Evolutionary conservation across 805 yeast genomes (phyloP).

Genomic region (Metschnikowia baotianmanensis): DNA sequence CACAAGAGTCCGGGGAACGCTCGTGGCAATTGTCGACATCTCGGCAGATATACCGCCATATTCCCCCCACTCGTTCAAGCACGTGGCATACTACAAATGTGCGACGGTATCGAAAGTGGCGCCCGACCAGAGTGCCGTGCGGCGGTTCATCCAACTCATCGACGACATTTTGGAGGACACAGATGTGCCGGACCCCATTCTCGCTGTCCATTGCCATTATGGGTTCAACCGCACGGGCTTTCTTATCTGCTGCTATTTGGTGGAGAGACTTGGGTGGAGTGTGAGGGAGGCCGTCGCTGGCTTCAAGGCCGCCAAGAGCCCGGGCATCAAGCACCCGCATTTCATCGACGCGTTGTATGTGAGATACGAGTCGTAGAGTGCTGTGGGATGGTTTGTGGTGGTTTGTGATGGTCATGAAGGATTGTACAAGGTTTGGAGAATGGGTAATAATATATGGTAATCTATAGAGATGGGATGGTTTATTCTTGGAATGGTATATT

Average conservation of each 20-base stretch:
- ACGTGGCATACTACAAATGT: constrained; percentile 62
- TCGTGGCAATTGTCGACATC: constrained; percentile 64
- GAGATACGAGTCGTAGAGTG: constrained; percentile 49
- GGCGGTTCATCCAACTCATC: constrained; percentile 52
- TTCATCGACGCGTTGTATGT: constrained; percentile 71
- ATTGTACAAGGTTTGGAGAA: neutral
- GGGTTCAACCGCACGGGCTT: constrained; percentile 81
- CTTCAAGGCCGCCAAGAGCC: constrained; percentile 55
- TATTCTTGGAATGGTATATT: no score
- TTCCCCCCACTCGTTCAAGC: constrained; percentile 52
- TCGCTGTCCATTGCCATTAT: constrained; percentile 77
- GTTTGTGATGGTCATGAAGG: neutral
- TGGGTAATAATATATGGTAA: neutral
- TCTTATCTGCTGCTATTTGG: constrained; percentile 64
- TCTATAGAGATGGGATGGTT: no score
- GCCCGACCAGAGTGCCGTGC: constrained; percentile 60
- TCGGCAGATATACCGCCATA: constrained; percentile 72
- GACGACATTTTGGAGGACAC: constrained; percentile 40
- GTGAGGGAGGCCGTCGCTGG: constrained; percentile 64
- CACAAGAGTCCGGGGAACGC: constrained; percentile 27
- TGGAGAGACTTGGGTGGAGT: constrained; percentile 57
- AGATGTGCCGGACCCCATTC: constrained; percentile 30
- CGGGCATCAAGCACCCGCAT: constrained; percentile 77
- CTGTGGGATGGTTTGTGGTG: no score
- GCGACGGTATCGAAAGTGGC: constrained; percentile 78